Percentiles rank a stretch among this genome's conserved stretches.
phyloP scores from a whole-genome alignment of 257 asterid genomes.

The Lycium ferocissimum region DNA sequence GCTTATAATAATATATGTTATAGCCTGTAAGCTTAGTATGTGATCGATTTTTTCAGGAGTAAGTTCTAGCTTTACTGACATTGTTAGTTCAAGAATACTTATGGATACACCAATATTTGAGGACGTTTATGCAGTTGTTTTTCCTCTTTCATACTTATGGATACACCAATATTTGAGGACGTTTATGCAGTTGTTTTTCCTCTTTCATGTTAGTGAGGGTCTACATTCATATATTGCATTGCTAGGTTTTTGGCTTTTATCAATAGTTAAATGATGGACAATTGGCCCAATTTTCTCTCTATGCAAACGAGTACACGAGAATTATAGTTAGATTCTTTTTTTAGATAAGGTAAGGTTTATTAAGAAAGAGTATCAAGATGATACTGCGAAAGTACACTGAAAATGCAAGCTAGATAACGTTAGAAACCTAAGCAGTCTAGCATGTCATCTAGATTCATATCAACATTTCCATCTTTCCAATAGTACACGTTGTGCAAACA shows the following conservation, averaged over 20 bases:
- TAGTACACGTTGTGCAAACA: too few species aligned
- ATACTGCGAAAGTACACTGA: too few species aligned
- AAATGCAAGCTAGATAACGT: too few species aligned
- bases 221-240: background rate
- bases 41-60: background rate
- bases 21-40: constrained; percentile 5
- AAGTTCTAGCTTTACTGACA: background rate
- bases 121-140: background rate
- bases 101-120: background rate
- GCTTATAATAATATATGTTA: constrained; percentile 13
- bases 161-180: background rate
- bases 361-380: too few species aligned
- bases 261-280: background rate
- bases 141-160: background rate
- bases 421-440: too few species aligned
- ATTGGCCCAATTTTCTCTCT: background rate
- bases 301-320: background rate
- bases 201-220: background rate
- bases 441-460: too few species aligned
- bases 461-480: too few species aligned
- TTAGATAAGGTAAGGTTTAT: too few species aligned
- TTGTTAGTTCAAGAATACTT: constrained; percentile 3
- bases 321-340: too few species aligned
- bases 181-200: background rate
- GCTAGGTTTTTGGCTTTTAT: background rate